Conservation (phyloP, 805 yeast species). For the Metschnikowia cubensis region DNA sequence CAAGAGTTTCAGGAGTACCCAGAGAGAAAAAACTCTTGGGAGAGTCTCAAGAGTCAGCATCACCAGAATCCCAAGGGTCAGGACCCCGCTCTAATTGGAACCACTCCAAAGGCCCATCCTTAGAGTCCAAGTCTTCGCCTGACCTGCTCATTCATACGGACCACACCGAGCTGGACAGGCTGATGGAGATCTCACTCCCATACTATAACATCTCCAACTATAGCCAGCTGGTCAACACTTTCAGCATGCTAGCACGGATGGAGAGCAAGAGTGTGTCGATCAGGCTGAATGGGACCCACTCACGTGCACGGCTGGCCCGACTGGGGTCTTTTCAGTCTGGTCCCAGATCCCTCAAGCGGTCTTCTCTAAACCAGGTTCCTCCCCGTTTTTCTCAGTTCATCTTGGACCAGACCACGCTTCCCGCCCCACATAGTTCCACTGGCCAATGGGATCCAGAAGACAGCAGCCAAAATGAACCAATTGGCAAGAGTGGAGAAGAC, state of each 20-base stretch:
- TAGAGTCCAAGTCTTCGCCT: not conserved
- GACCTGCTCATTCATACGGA: slow-evolving; percentile 8
- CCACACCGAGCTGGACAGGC: slow-evolving; percentile 12
- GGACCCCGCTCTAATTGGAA: not conserved
- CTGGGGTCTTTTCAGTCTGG: not conserved
- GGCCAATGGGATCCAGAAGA: not conserved
- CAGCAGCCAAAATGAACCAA: not conserved
- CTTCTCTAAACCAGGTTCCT: slow-evolving; percentile 33
- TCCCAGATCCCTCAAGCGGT: not conserved
- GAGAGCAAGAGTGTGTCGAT: slow-evolving; percentile 22
- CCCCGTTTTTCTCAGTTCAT: slow-evolving; percentile 39
- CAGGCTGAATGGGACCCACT: not conserved
- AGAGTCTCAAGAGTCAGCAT: not conserved
- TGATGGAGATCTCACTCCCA: slow-evolving; percentile 7
- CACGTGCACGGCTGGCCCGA: not conserved
- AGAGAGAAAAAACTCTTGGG: too few species aligned
- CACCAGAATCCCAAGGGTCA: not conserved
- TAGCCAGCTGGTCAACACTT: slow-evolving; percentile 14
- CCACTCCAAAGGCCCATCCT: not conserved
- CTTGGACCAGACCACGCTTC: slow-evolving; percentile 26
- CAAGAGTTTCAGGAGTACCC: too few species aligned
- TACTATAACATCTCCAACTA: slow-evolving; percentile 14
- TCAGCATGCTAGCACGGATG: slow-evolving; percentile 18
- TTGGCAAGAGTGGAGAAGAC: not conserved
- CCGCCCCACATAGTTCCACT: not conserved